Evolutionary conservation across 75 land plant species (phyloP).

Genomic region (Pinus albicaulis): DNA sequence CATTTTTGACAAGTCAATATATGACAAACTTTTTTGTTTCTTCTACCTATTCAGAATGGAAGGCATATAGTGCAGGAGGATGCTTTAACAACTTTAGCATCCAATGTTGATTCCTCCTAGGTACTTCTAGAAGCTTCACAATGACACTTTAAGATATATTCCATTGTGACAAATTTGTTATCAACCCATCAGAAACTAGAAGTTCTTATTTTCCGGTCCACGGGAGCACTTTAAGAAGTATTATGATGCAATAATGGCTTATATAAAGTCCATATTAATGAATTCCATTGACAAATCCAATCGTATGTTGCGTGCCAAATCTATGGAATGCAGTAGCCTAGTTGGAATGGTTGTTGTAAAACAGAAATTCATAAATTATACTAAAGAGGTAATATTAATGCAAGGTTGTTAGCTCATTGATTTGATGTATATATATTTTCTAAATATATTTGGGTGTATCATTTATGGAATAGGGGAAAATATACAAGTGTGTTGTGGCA

Average conservation of each 20-base stretch:
- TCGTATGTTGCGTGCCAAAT: slow-evolving; percentile 95
- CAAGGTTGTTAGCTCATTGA: no score
- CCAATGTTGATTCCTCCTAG: slow-evolving; percentile 98
- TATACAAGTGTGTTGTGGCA: no score
- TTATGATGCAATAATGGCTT: slow-evolving; percentile 97
- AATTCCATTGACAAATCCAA: slow-evolving; percentile 91
- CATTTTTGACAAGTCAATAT: background rate
- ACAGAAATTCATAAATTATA: background rate
- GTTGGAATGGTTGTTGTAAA: slow-evolving; percentile 99
- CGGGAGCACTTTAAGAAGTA: slow-evolving; percentile 93
- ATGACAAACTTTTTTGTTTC: background rate
- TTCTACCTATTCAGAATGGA: slow-evolving; percentile 59
- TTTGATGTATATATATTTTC: no score
- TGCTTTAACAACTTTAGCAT: slow-evolving; percentile 92
- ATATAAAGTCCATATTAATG: slow-evolving; percentile 81
- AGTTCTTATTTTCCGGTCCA: background rate
- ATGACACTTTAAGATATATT: background rate
- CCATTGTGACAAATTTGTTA: background rate
- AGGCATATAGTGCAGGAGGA: slow-evolving; percentile 99
- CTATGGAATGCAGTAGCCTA: slow-evolving; percentile 98
- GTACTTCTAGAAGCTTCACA: slow-evolving; percentile 20
- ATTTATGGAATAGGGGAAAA: no score
- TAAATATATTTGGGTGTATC: no score
- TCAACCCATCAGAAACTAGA: background rate
- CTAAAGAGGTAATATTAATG: no score